Percentiles rank a stretch among this genome's conserved stretches.
phyloP scores from a whole-genome alignment of 352 stramenopile species.

The Globisporangium recalcitrans region DNA sequence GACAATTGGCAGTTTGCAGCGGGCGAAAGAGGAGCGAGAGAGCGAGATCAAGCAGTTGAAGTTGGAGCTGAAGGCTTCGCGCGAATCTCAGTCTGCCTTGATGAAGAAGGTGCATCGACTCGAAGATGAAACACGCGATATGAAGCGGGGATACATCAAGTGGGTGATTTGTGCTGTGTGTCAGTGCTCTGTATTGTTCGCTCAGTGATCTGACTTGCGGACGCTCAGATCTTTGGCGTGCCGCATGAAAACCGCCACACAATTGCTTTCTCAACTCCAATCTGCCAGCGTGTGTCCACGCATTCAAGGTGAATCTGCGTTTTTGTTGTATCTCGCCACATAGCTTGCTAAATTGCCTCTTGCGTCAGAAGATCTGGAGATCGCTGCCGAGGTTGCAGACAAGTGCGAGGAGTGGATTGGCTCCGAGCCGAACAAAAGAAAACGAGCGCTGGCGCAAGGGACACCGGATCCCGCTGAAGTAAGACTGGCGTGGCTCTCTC shows the following conservation, averaged over 20 bases:
- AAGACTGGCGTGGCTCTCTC: neutral
- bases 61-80: slow-evolving; percentile 35
- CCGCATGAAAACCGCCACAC: slow-evolving; percentile 44
- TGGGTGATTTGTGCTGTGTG: slow-evolving; percentile 11
- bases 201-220: neutral
- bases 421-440: slow-evolving; percentile 36
- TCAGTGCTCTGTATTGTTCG: neutral
- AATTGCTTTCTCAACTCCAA: slow-evolving; percentile 44
- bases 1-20: slow-evolving; percentile 51
- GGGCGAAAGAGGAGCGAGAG: slow-evolving; percentile 35
- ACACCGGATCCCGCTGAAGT: neutral
- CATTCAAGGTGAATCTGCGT: slow-evolving; percentile 13
- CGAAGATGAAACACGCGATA: slow-evolving; percentile 26
- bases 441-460: slow-evolving; percentile 19
- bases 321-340: neutral
- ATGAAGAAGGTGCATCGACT: slow-evolving; percentile 40
- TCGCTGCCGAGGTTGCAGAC: slow-evolving; percentile 15
- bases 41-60: slow-evolving; percentile 43
- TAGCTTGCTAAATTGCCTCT: neutral
- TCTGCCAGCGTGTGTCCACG: slow-evolving; percentile 15
- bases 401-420: slow-evolving; percentile 28
- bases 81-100: slow-evolving; percentile 40
- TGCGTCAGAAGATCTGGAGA: slow-evolving; percentile 9
- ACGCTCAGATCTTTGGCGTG: slow-evolving; percentile 43
- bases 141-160: slow-evolving; percentile 60